Evolutionary conservation across 1,139 yeast genomes (phyloP), one percentile per base, ranked within the genome.

Genomic region (Blastobotrys raffinosifermentans): DNA sequence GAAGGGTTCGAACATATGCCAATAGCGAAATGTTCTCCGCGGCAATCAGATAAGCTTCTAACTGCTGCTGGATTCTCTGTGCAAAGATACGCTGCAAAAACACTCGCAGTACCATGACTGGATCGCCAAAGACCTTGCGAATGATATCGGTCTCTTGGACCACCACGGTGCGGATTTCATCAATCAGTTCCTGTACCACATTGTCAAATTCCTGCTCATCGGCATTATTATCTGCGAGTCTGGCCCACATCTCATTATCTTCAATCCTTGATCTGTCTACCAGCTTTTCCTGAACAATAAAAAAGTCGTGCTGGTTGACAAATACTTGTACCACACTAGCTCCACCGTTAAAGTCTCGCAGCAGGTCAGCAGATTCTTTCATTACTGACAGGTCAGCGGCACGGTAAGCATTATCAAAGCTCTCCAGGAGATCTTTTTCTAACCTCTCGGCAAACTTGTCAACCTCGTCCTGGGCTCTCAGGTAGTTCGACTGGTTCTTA

Each of bases 291-390:
- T 69, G 70, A 39, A 75, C 73, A 38, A 73, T 63, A 55, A 84
- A 80, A 44, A 82, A 75, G 42, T 79, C 84, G 56, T 83, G 87
- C 54, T 83, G 87, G 54, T 78, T 80, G 30, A 87, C 86, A 61
- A 85, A 89, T 37, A 83, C 75, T 55, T 81, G 87, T 10, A 86
- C 81, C 9, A 87, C 93, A 43, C 80, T 79, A 3, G 77, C 70
- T 7, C 96, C 96, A 10, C 89, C 93, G 53, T 91, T 89, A 62
- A 80, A 89, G 43, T 79, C 85, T 38, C 79, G 73, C 37, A 89
- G 66, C n/a, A 87, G 75, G 35, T 75, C 75, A 1, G 96, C 87
- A 26, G 85, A 76, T 41, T 80, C 87, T 49, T 74, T 78, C 83
- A 91, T 80, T 37, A 75, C 75, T n/a, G 70, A 70, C 50, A 79